Conservation (phyloP, 345 rosid genomes). For the Gossypium bickii region DNA sequence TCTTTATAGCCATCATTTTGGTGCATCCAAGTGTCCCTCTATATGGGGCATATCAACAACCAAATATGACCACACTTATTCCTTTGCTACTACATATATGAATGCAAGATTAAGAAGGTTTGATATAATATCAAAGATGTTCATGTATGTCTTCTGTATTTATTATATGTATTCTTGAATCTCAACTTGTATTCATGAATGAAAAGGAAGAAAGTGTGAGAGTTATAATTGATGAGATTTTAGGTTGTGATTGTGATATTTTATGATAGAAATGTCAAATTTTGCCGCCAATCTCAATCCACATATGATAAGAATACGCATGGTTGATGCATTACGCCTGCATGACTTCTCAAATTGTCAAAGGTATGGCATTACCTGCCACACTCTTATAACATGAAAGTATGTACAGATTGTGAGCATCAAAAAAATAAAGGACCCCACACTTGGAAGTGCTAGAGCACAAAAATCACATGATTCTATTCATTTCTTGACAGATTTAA, state of each 20-base stretch:
- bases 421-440: conserved; percentile 22
- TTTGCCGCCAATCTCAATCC: neutral
- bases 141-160: neutral
- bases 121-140: neutral
- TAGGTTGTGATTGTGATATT: neutral
- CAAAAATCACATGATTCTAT: conserved; percentile 23
- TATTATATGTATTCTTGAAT: neutral
- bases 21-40: conserved; percentile 8
- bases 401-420: conserved; percentile 16
- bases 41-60: conserved; percentile 5
- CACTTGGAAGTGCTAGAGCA: conserved; percentile 9
- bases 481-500: conserved; percentile 23
- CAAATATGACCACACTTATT: conserved; percentile 3
- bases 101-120: neutral
- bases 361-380: conserved; percentile 13
- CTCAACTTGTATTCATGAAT: neutral
- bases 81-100: neutral
- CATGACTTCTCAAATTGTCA: conserved; percentile 5
- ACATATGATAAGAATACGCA: neutral
- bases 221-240: neutral
- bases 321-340: neutral
- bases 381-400: conserved; percentile 12
- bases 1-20: neutral
- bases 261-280: neutral
- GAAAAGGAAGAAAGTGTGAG: neutral